A percentile compares a stretch with the other conserved stretches of the same genome.
These are phyloP conservation scores for Paracoccidioides brasiliensis DNA, from an alignment of 2,329 filamentous ascomycete genomes.

Conservation along the genomic window DNA sequence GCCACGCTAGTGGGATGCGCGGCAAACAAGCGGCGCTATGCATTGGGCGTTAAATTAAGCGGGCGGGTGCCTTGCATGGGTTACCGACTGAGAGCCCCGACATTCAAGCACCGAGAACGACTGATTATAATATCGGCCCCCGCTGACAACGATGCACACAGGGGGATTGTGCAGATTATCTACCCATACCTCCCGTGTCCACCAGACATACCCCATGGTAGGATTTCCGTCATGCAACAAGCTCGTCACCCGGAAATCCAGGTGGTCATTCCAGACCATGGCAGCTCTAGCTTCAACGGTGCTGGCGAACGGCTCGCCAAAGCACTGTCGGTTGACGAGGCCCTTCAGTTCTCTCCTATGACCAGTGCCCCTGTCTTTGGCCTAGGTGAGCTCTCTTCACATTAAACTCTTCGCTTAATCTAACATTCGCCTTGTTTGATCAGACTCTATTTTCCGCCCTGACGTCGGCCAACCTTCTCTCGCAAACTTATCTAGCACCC, in stretches of 20 bases:
- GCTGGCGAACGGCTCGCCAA: conserved; percentile 18
- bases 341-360: conserved; percentile 38
- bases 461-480: conserved; percentile 31
- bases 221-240: conserved; percentile 25
- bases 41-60: conserved; percentile 2
- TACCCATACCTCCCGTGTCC: background rate
- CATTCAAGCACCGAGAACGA: background rate
- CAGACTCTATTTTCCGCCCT: conserved; percentile 31
- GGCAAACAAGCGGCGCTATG: conserved; percentile 2
- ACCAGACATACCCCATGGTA: conserved; percentile 10
- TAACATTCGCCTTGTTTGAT: background rate
- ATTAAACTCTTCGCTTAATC: background rate
- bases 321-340: conserved; percentile 34
- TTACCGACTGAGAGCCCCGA: background rate
- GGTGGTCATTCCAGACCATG: conserved; percentile 28
- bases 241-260: conserved; percentile 28
- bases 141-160: conserved; percentile 20
- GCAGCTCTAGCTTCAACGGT: conserved; percentile 16
- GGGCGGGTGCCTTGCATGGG: conserved; percentile 4
- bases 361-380: conserved; percentile 37
- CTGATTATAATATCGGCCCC: background rate
- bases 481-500: conserved; percentile 23
- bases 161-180: conserved; percentile 1
- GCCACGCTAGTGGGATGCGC: background rate
- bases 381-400: conserved; percentile 23